Percentiles rank a stretch among this genome's conserved stretches.
These are phyloP conservation scores for Corymbia citriodora DNA, from an alignment of 441 rosid species.

Conservation along the genomic window DNA sequence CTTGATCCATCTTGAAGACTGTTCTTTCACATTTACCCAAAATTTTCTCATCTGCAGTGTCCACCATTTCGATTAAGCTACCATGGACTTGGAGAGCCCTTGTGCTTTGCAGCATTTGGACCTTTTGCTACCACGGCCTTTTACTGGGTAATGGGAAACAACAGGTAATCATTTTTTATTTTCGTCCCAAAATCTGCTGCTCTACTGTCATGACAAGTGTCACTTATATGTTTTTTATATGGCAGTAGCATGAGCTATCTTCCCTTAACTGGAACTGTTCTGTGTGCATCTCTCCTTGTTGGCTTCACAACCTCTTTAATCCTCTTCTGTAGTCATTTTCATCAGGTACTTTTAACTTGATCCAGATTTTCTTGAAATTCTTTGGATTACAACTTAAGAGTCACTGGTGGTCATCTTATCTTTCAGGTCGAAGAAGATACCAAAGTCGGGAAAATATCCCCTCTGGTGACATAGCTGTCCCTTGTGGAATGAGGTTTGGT, in stretches of 20 bases:
- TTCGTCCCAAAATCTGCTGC: not conserved
- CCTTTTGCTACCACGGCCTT: slow-evolving; percentile 90
- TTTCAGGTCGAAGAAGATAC: slow-evolving; percentile 65
- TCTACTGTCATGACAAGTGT: not conserved
- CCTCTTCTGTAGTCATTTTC: slow-evolving; percentile 92
- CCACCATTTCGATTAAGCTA: slow-evolving; percentile 93
- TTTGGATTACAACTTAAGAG: not conserved
- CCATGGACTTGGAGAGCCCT: slow-evolving; percentile 89
- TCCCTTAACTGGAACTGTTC: slow-evolving; percentile 44
- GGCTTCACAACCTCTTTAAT: slow-evolving; percentile 82
- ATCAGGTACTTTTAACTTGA: slow-evolving; percentile 43
- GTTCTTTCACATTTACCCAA: not conserved
- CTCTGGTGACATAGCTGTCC: slow-evolving; percentile 39
- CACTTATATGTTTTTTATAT: not conserved
- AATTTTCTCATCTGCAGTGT: slow-evolving; percentile 33
- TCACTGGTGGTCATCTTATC: not conserved
- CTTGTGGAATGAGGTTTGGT: not conserved
- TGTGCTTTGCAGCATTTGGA: slow-evolving; percentile 90
- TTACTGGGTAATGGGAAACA: slow-evolving; percentile 53
- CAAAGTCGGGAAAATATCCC: slow-evolving; percentile 72
- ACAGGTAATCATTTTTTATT: slow-evolving; percentile 34
- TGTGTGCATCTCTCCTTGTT: slow-evolving; percentile 64
- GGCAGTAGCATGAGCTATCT: slow-evolving; percentile 38
- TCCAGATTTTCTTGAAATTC: not conserved
- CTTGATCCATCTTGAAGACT: not conserved